Evolutionary conservation across 2,329 filamentous ascomycete species (phyloP).

Genomic region (Lasiodiplodia sp.): DNA sequence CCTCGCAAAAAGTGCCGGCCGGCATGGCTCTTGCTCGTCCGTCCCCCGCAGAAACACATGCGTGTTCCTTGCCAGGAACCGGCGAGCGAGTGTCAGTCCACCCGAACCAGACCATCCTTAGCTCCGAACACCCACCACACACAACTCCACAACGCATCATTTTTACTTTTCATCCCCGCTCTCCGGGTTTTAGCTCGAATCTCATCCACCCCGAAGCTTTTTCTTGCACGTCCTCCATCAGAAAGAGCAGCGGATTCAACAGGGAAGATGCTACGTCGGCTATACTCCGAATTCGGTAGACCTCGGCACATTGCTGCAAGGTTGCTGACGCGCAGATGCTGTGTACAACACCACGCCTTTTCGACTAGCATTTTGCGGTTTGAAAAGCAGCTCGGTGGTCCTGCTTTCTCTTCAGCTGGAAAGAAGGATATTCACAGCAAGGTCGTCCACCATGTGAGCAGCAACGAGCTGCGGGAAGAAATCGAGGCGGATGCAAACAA

Average conservation of each 20-base stretch:
- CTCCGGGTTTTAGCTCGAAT: not conserved
- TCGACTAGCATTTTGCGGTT: not conserved
- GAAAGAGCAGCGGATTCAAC: constrained; percentile 1
- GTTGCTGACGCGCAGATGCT: constrained; percentile 8
- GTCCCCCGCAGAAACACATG: constrained; percentile 12
- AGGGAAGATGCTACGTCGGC: constrained; percentile 14
- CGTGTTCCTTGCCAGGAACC: constrained; percentile 11
- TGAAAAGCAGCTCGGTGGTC: not conserved
- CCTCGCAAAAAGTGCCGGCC: constrained; percentile 44
- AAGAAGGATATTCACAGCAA: not conserved
- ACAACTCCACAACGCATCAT: not conserved
- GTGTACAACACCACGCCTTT: not conserved
- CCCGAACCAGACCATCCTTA: constrained; percentile 15
- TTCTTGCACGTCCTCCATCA: not conserved
- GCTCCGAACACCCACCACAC: constrained; percentile 1
- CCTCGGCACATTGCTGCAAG: constrained; percentile 7
- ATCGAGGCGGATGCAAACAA: constrained; percentile 17
- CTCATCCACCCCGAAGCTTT: not conserved
- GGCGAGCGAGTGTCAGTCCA: constrained; percentile 13
- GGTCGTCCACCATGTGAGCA: not conserved
- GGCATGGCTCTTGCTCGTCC: constrained; percentile 6
- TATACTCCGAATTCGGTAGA: constrained; percentile 13
- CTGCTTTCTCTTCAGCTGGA: no score
- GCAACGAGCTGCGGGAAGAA: constrained; percentile 13
- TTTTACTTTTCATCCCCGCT: not conserved